Evolutionary conservation across 202 grass and related monocot genomes (phyloP).

Genomic region (Zoysia matrella): DNA sequence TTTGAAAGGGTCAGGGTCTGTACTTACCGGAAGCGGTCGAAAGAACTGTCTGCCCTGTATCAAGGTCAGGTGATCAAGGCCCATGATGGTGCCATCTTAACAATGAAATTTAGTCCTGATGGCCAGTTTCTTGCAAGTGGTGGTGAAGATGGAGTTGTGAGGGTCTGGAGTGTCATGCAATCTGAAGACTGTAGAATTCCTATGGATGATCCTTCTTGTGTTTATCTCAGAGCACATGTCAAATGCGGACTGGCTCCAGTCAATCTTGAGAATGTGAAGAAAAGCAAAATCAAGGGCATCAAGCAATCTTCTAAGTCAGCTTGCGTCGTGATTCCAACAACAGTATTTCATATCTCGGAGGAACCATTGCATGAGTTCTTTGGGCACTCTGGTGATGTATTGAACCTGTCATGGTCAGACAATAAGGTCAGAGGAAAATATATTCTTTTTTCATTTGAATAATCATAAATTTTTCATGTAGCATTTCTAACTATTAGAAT

Average conservation of each 20-base stretch:
- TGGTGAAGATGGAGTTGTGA: constrained; percentile 70
- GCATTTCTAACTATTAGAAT: constrained; percentile 12
- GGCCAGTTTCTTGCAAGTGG: constrained; percentile 67
- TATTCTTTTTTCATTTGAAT: neutral
- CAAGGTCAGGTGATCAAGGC: constrained; percentile 64
- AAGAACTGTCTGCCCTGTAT: constrained; percentile 70
- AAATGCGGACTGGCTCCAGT: constrained; percentile 55
- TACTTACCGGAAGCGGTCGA: constrained; percentile 62
- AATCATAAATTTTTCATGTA: constrained; percentile 9
- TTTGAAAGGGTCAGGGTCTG: constrained; percentile 64
- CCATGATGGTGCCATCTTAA: constrained; percentile 53
- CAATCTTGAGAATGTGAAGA: constrained; percentile 40
- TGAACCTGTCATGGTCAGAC: constrained; percentile 79
- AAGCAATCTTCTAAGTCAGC: constrained; percentile 57
- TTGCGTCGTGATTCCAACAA: constrained; percentile 72
- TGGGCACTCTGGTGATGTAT: constrained; percentile 65
- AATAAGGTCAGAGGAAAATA: constrained; percentile 56
- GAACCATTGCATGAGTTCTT: constrained; percentile 69
- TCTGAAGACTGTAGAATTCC: constrained; percentile 51
- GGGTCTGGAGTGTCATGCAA: constrained; percentile 59
- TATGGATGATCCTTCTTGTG: constrained; percentile 61
- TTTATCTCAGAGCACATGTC: constrained; percentile 57
- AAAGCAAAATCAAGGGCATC: constrained; percentile 40
- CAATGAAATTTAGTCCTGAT: constrained; percentile 43
- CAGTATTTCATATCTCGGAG: constrained; percentile 57